Evolutionary conservation across 345 rosid genomes (phyloP), one percentile per base, ranked within the genome.

Genomic region (Syzygium aqueum): DNA sequence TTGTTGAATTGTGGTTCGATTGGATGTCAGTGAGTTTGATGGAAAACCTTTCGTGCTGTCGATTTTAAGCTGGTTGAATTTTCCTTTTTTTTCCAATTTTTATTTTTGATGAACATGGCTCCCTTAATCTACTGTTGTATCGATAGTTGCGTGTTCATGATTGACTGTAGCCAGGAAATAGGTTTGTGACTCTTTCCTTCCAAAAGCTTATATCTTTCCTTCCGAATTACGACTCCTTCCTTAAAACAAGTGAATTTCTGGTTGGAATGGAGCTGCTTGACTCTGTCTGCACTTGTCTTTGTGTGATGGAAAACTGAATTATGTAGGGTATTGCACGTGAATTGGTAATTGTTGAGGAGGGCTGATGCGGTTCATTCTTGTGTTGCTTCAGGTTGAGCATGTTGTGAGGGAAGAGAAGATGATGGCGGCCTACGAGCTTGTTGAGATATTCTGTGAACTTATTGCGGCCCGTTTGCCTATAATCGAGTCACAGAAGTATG

Each of bases 401-500:
- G 95, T 94, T 49, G 94, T 94, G 85, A 92, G 98, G 88, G 99
- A 97, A 94, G 96, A 96, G 90, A 97, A 97, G 95, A 94, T 93
- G 30, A 89, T 95, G 90, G 96, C 95, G 3, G 99, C 99, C 17
- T 96, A 94, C 88, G 98, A 94, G 57, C 96, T 97, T 80, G 90
- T 95, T 87, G 94, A 95, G 90, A 92, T 97, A 90, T 96, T 94
- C 88, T 96, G 98, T 85, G 98, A 96, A 88, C 96, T 96, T 85
- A 88, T 97, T 85, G 97, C 92, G 6, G 93, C 94, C 33, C 99
- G 98, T 57, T 89, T 97, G 91, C 94, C 95, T 25, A 93, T 97
- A 8, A 92, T 97, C 28, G 99, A 97, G 52, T 95, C 99, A 2
- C 99, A 97, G 54, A 96, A 96, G 99, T 97, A 92, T 51, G 97